Conservation (phyloP, 768 basidiomycete species). For the Mrakia frigida region DNA sequence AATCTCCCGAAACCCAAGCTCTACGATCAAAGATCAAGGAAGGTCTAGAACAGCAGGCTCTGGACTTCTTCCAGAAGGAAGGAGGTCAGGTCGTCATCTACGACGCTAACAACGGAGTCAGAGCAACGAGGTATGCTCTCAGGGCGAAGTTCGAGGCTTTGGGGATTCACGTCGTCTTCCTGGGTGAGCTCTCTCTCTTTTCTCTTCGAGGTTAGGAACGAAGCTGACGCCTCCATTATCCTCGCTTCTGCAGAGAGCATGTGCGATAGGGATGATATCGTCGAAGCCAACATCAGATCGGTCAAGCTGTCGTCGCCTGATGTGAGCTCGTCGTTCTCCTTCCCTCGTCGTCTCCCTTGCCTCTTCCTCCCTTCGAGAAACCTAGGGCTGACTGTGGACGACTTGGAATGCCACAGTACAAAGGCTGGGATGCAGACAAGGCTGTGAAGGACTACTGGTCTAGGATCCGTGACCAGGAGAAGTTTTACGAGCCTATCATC, state of each 20-base stretch:
- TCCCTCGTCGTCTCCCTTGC: neutral
- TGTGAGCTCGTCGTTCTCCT: constrained; percentile 47
- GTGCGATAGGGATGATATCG: constrained; percentile 87
- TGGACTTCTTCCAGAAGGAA: constrained; percentile 70
- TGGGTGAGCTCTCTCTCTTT: constrained; percentile 55
- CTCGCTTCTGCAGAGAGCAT: constrained; percentile 61
- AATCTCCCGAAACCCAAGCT: constrained; percentile 70
- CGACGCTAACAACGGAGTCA: constrained; percentile 91
- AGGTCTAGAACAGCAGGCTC: constrained; percentile 83
- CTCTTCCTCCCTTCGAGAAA: neutral
- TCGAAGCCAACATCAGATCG: constrained; percentile 86
- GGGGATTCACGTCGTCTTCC: constrained; percentile 87
- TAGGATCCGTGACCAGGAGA: constrained; percentile 82
- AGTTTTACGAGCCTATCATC: constrained; percentile 82
- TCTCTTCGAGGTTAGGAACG: too few species aligned
- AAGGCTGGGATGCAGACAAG: constrained; percentile 83
- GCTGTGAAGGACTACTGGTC: constrained; percentile 87
- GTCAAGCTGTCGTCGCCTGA: constrained; percentile 99
- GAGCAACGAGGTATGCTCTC: constrained; percentile 60
- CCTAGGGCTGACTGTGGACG: neutral
- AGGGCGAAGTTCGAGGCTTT: constrained; percentile 78
- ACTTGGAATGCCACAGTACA: constrained; percentile 59
- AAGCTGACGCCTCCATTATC: neutral
- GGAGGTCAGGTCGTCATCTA: constrained; percentile 96
- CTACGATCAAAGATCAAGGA: constrained; percentile 67